Conservation (phyloP, 352 stramenopile species). For the Phytophthora ramorum region DNA sequence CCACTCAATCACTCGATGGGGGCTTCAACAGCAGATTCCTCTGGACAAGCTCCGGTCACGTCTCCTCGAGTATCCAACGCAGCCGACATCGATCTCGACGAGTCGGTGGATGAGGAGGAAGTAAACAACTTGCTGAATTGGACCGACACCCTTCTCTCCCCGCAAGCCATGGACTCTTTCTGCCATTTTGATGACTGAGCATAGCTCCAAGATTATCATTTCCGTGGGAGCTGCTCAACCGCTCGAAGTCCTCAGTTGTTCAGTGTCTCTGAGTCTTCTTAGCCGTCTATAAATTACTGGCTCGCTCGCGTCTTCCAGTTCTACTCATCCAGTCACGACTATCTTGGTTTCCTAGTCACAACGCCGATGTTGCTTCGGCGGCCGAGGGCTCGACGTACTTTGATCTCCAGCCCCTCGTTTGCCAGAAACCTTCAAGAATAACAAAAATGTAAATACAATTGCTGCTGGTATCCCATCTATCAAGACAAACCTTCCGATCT, state of each 20-base stretch:
- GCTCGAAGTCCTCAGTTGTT: neutral
- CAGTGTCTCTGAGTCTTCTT: slow-evolving; percentile 21
- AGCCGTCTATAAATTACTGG: slow-evolving; percentile 43
- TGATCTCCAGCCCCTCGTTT: slow-evolving; percentile 44
- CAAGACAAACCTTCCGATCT: slow-evolving; percentile 62
- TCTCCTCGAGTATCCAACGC: slow-evolving; percentile 7
- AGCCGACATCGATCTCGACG: slow-evolving; percentile 50
- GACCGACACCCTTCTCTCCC: slow-evolving; percentile 73
- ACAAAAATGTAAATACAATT: slow-evolving; percentile 16
- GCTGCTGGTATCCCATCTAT: too few species aligned
- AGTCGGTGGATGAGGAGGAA: slow-evolving; percentile 79
- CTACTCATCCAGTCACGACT: slow-evolving; percentile 12
- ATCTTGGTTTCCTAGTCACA: slow-evolving; percentile 10
- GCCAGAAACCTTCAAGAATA: slow-evolving; percentile 36
- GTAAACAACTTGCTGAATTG: slow-evolving; percentile 82
- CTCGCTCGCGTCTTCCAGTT: slow-evolving; percentile 20
- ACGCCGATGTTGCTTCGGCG: slow-evolving; percentile 37
- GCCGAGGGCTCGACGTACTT: slow-evolving; percentile 30
- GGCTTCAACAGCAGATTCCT: neutral
- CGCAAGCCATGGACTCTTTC: slow-evolving; percentile 52
- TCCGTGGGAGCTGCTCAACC: neutral
- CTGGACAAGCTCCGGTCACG: slow-evolving; percentile 2
- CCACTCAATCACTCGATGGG: slow-evolving; percentile 6
- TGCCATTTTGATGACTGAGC: slow-evolving; percentile 42
- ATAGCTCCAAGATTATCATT: neutral